phyloP scores from a whole-genome alignment of 495 filamentous ascomycete species.

The Penicillium robsamsonii region DNA sequence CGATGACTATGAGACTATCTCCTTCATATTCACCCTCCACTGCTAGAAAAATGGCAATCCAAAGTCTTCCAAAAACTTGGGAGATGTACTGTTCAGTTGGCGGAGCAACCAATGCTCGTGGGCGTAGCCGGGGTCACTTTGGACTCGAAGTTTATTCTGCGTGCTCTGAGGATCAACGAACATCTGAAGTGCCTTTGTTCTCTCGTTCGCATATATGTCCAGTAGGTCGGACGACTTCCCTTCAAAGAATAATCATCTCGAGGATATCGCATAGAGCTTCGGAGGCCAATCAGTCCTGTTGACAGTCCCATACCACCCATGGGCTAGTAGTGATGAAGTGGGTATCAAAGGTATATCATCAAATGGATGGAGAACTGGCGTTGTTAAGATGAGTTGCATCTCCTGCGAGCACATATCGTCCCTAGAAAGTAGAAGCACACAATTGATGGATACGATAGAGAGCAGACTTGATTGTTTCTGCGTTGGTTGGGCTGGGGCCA shows the following conservation, averaged over 20 bases:
- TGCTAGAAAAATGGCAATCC: background rate
- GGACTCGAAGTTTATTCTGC: constrained; percentile 4
- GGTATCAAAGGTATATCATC: too few relatives aligned
- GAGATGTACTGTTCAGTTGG: background rate
- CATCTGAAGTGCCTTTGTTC: constrained; percentile 8
- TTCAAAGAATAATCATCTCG: constrained; percentile 8
- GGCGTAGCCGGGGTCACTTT: background rate
- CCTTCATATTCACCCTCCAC: constrained; percentile 7
- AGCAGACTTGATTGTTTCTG: background rate
- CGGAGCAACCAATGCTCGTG: constrained; percentile 4
- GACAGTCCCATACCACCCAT: constrained; percentile 9
- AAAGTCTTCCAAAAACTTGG: background rate
- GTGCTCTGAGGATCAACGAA: constrained; percentile 7
- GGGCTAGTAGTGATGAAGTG: constrained; percentile 1
- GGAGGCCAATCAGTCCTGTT: constrained; percentile 10
- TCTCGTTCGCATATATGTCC: constrained; percentile 5
- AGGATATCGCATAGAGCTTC: constrained; percentile 8
- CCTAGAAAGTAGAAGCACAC: constrained; percentile 5
- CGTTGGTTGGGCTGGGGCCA: constrained; percentile 5
- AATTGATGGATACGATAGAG: constrained; percentile 10
- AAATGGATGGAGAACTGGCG: background rate
- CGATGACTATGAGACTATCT: background rate
- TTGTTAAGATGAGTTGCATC: constrained; percentile 12
- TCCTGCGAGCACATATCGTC: constrained; percentile 9
- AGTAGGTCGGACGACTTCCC: background rate